Evolutionary conservation across 2,329 filamentous ascomycete genomes (phyloP).

Genomic region (Botrytis fabae): DNA sequence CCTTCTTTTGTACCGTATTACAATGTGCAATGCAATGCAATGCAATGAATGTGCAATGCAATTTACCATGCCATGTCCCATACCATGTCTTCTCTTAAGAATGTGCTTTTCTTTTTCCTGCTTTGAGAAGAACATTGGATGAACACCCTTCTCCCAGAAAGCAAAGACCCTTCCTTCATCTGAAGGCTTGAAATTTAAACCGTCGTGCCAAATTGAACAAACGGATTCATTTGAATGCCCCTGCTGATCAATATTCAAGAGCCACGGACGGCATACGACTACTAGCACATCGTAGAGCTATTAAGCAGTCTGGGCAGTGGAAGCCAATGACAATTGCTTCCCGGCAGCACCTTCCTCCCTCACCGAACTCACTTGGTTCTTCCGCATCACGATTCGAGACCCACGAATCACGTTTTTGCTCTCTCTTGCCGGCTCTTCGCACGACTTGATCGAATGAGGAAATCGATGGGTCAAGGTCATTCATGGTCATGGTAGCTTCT

Average conservation of each 20-base stretch:
- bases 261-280: neutral
- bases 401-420: neutral
- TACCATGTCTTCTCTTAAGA: neutral
- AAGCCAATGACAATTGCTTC: neutral
- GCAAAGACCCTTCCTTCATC: neutral
- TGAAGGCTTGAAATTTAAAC: neutral
- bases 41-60: neutral
- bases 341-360: neutral
- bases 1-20: neutral
- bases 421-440: neutral
- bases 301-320: neutral
- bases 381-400: neutral
- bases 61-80: neutral
- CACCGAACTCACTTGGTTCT: no score
- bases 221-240: neutral
- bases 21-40: neutral
- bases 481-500: neutral
- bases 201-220: neutral
- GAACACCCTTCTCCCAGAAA: neutral
- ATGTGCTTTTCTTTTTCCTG: neutral
- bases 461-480: neutral
- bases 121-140: neutral
- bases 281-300: neutral
- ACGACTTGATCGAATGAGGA: neutral
- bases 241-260: neutral